Evolutionary conservation across 2,329 filamentous ascomycete species (phyloP).

Genomic region (Exophiala aquamarina): DNA sequence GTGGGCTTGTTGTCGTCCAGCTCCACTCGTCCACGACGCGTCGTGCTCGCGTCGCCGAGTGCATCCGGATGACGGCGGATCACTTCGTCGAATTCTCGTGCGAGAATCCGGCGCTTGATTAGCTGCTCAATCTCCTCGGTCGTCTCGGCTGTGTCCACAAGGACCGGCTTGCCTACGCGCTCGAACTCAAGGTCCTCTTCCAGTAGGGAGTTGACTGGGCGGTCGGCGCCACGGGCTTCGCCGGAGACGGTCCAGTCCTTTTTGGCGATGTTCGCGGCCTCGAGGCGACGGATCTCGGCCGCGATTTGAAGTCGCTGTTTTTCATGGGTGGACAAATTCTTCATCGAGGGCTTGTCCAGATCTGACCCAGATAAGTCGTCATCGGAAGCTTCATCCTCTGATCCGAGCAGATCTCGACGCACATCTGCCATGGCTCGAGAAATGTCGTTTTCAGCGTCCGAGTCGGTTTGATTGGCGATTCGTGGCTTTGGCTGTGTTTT

Average conservation of each 20-base stretch:
- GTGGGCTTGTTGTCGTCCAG: slow-evolving; percentile 85
- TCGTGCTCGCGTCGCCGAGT: slow-evolving; percentile 58
- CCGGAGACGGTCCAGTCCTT: slow-evolving; percentile 87
- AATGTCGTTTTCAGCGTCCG: slow-evolving; percentile 65
- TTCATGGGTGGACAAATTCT: slow-evolving; percentile 71
- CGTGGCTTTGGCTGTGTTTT: slow-evolving; percentile 53
- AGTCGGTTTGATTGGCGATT: slow-evolving; percentile 33
- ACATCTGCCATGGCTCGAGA: slow-evolving; percentile 83
- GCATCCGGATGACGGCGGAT: slow-evolving; percentile 76
- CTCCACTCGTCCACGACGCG: slow-evolving; percentile 72
- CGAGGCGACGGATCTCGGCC: slow-evolving; percentile 87
- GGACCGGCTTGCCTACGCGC: slow-evolving; percentile 88
- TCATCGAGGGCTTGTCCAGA: slow-evolving; percentile 15
- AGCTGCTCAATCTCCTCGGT: slow-evolving; percentile 90
- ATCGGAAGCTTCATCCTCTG: slow-evolving; percentile 62
- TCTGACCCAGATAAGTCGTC: slow-evolving; percentile 49
- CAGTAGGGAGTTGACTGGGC: slow-evolving; percentile 86
- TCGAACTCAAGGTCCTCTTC: slow-evolving; percentile 97
- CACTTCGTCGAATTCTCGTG: slow-evolving; percentile 90
- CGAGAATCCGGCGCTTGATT: slow-evolving; percentile 89
- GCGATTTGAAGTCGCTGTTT: slow-evolving; percentile 79
- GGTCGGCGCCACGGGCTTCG: slow-evolving; percentile 78
- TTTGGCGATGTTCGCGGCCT: slow-evolving; percentile 85
- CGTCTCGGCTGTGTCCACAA: slow-evolving; percentile 87
- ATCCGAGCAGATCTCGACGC: slow-evolving; percentile 86